Evolutionary conservation across 129 eudicot species (phyloP).

Genomic region (Flaveria trinervia): DNA sequence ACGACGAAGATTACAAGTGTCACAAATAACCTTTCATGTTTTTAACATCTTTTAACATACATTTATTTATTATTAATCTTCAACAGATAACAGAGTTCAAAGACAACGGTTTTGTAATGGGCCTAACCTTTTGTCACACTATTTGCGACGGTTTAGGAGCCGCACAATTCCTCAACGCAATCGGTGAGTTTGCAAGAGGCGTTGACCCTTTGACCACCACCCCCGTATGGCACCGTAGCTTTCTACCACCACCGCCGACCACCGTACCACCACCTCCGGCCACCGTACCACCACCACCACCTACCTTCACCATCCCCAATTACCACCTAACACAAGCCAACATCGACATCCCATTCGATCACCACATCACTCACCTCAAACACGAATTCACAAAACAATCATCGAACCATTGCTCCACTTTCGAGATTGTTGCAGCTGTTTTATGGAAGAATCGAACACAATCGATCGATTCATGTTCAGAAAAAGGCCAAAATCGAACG

Average conservation of each 20-base stretch:
- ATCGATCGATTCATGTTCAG: constrained; percentile 30
- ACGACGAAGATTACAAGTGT: too few relatives aligned
- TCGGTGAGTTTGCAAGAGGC: constrained; percentile 54
- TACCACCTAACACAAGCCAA: constrained; percentile 54
- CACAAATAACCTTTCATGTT: too few relatives aligned
- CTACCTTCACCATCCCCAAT: constrained; percentile 30
- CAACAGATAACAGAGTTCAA: constrained; percentile 54
- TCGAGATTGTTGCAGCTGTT: constrained; percentile 53
- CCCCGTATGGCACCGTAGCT: constrained; percentile 60
- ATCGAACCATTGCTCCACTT: constrained; percentile 36
- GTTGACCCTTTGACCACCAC: constrained; percentile 29
- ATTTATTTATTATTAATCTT: background rate
- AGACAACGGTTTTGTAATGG: constrained; percentile 59
- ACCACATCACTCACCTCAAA: constrained; percentile 46
- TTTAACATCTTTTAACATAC: too few relatives aligned
- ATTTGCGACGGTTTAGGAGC: constrained; percentile 74
- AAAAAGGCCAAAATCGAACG: background rate
- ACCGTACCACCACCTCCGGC: background rate
- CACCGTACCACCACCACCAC: constrained; percentile 34
- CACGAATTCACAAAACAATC: constrained; percentile 24
- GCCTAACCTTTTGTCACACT: constrained; percentile 55
- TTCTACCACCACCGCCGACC: constrained; percentile 33
- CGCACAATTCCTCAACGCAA: constrained; percentile 60
- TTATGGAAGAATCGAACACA: constrained; percentile 49
- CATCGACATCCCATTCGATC: constrained; percentile 48